Conservation (phyloP, 345 rosid genomes). For the Zanthoxylum bungeanum region DNA sequence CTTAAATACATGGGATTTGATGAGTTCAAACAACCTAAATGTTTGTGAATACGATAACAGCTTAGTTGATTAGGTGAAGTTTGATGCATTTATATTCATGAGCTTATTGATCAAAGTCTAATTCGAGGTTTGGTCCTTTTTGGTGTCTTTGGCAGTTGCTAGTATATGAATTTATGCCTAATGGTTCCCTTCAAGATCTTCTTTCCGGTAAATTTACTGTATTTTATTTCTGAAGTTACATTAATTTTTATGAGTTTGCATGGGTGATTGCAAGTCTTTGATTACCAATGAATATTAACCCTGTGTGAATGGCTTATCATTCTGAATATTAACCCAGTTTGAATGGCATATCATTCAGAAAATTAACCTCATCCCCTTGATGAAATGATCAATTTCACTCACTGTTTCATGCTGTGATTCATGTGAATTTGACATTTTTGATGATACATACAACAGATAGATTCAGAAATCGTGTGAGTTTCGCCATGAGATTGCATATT, state of each 20-base stretch:
- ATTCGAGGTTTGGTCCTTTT: neutral
- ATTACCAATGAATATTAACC: too few species aligned
- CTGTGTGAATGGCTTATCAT: neutral
- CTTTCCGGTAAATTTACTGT: conserved; percentile 32
- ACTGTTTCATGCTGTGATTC: neutral
- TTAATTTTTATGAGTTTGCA: too few species aligned
- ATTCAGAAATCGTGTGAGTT: conserved; percentile 25
- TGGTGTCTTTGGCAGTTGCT: conserved; percentile 38
- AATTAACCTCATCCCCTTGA: neutral
- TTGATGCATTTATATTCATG: neutral
- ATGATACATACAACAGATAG: conserved; percentile 26
- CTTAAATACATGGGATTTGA: neutral
- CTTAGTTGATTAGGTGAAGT: neutral
- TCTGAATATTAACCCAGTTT: too few species aligned
- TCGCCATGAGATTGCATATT: conserved; percentile 28
- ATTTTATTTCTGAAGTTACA: too few species aligned
- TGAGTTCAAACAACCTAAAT: neutral
- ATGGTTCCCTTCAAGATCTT: conserved; percentile 46
- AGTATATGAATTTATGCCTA: conserved; percentile 53
- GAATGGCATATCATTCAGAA: too few species aligned
- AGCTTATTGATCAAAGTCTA: neutral
- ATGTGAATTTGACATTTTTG: conserved; percentile 1
- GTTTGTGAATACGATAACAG: neutral
- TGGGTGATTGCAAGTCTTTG: too few species aligned
- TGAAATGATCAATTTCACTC: neutral